Evolutionary conservation across 2,329 filamentous ascomycete genomes (phyloP).

Genomic region (Epichloe amarillans): DNA sequence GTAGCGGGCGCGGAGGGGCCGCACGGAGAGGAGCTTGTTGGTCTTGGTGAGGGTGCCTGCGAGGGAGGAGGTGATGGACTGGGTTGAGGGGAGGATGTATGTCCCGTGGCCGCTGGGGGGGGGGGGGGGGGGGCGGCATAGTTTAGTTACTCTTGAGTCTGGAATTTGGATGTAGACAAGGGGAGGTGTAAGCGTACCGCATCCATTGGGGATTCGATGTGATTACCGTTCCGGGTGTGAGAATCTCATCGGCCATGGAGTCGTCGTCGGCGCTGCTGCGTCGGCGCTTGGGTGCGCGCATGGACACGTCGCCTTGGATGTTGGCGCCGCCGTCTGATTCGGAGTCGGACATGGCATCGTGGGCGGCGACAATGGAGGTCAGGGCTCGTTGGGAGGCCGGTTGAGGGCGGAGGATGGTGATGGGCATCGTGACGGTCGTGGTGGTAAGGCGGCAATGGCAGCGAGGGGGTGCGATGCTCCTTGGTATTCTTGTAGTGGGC

Average conservation of each 20-base stretch:
- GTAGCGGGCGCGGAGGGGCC: conserved; percentile 82
- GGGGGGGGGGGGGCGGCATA: too few relatives aligned
- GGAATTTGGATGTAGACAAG: not conserved
- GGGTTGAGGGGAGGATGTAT: conserved; percentile 49
- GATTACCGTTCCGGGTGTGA: conserved; percentile 80
- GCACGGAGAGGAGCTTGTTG: conserved; percentile 90
- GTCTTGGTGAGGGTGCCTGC: conserved; percentile 84
- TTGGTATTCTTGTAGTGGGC: not conserved
- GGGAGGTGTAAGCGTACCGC: conserved; percentile 36
- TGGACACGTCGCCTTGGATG: conserved; percentile 30
- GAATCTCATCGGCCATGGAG: conserved; percentile 38
- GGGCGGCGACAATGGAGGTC: conserved; percentile 10
- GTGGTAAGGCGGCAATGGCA: not conserved
- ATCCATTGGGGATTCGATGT: conserved; percentile 96
- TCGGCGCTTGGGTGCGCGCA: conserved; percentile 28
- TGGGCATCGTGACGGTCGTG: conserved; percentile 25
- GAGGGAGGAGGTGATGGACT: conserved; percentile 74
- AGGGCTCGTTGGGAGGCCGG: conserved; percentile 15
- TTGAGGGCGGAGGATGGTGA: conserved; percentile 32
- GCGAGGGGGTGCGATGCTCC: not conserved
- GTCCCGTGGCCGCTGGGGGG: conserved; percentile 76
- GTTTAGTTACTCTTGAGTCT: too few relatives aligned
- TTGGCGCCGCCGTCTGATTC: conserved; percentile 34
- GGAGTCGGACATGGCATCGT: conserved; percentile 26
- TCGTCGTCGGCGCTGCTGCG: conserved; percentile 15